Conservation (phyloP, 1,284 basidiomycete species). For the Agroathelia rolfsii region DNA sequence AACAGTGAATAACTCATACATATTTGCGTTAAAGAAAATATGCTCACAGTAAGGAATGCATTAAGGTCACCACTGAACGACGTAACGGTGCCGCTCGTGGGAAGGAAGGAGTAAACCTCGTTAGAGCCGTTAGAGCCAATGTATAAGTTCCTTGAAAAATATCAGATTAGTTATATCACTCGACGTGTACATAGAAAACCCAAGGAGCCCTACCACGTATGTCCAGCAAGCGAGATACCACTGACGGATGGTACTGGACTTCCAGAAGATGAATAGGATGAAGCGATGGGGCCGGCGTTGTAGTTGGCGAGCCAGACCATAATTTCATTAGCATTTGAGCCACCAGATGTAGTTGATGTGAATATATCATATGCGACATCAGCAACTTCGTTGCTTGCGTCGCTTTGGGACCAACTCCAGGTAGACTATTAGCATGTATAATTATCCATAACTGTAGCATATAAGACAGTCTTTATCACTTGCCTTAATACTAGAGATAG, state of each 20-base stretch:
- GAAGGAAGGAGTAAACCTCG: conserved; percentile 55
- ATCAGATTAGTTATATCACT: neutral
- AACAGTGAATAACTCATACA: neutral
- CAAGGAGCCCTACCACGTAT: conserved; percentile 33
- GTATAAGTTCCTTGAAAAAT: conserved; percentile 41
- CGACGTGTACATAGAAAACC: no score
- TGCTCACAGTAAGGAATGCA: conserved; percentile 39
- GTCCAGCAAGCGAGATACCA: conserved; percentile 35
- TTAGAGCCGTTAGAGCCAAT: conserved; percentile 48
- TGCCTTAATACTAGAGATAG: conserved; percentile 47
- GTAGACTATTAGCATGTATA: conserved; percentile 21
- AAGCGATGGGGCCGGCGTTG: conserved; percentile 49
- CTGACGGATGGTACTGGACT: conserved; percentile 36
- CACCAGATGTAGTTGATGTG: conserved; percentile 40
- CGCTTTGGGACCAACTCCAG: conserved; percentile 33
- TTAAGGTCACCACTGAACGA: conserved; percentile 49
- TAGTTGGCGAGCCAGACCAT: conserved; percentile 61
- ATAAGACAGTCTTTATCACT: conserved; percentile 12
- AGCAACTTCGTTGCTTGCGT: conserved; percentile 27
- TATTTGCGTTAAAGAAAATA: neutral
- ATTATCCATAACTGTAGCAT: neutral
- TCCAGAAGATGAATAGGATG: conserved; percentile 34
- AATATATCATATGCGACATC: conserved; percentile 58
- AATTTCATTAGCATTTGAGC: conserved; percentile 46
- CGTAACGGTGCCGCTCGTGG: conserved; percentile 31